Evolutionary conservation across 352 stramenopile species (phyloP), one percentile per base, ranked within the genome.

Genomic region (Phytopythium aichiense): DNA sequence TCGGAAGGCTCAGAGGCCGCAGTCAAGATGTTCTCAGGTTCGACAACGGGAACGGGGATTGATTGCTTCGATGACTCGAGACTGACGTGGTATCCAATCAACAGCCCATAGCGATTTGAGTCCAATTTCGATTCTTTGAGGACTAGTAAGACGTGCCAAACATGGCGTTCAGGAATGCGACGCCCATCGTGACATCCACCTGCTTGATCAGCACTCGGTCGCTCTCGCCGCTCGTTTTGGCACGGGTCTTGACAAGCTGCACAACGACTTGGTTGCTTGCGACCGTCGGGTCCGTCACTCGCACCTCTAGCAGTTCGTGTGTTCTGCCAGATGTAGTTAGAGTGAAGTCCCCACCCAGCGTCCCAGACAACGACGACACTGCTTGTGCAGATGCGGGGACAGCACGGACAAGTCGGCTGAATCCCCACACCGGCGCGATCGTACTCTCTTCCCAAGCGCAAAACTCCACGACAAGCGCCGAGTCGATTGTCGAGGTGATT

Each of bases 391-490:
- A 60, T 6, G 25, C 15, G 0, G 45, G 31, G 3, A 51, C 20
- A 5, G 81, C 37, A 4, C 74, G 53, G 6, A 84, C 61, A 1
- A 65, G 43, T 28, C 72, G 68, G 40, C 60, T 82, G 33, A 84
- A 74, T 6, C 66, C 68, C 77, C 80, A 89, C 9, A 89, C 52
- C 9, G 77, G 80, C 4, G 69, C 53, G 38, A 74, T 84, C 13
- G 76, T 67, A 49, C 61, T 71, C 37, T 61, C 63, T 25, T 85
- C 77, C 80, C 80, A 89, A 16, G 86, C 60, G 12, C 52, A 80
- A 35, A 88, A 72, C 45, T 89, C 80, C n/a, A 88, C 67, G 30
- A 84, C 13, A 1, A 88, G 23, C n/a, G 58, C 76, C 23, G 68
- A 73, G 25, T 76, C 63, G 46, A 88, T 65, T 1, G 60, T 33